Evolutionary conservation across 345 rosid genomes (phyloP).

Genomic region (Citrus medica): DNA sequence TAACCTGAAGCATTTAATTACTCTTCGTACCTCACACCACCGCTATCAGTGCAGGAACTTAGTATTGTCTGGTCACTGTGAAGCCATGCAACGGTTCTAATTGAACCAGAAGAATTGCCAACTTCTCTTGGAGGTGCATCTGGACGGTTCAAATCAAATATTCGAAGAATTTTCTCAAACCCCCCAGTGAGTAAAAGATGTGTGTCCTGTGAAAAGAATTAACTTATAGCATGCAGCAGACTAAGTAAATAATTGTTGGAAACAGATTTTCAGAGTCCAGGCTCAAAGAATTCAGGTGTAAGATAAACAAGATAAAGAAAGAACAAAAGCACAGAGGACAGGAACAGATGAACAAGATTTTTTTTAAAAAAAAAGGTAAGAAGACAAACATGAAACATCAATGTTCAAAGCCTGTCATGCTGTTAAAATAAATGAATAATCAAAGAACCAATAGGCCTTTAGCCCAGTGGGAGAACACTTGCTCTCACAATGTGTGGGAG

Average conservation of each 20-base stretch:
- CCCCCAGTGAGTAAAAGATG: slow-evolving; percentile 91
- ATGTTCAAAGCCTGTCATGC: background rate
- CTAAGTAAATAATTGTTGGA: background rate
- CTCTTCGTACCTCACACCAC: slow-evolving; percentile 75
- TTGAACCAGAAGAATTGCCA: slow-evolving; percentile 80
- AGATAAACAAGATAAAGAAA: background rate
- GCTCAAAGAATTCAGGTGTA: background rate
- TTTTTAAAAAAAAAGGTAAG: background rate
- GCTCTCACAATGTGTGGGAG: no score
- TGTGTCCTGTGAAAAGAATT: slow-evolving; percentile 56
- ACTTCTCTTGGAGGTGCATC: slow-evolving; percentile 92
- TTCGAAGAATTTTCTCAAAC: slow-evolving; percentile 80
- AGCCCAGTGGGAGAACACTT: no score
- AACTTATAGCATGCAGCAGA: background rate
- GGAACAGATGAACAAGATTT: background rate
- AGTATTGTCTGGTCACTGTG: slow-evolving; percentile 93
- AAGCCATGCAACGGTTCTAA: slow-evolving; percentile 91
- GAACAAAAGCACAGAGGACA: background rate
- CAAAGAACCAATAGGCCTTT: background rate
- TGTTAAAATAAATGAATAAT: background rate
- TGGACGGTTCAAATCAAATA: slow-evolving; percentile 80
- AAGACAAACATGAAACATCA: background rate
- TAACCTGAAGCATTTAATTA: background rate
- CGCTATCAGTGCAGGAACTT: slow-evolving; percentile 84
- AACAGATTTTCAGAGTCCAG: background rate